Percentiles rank a stretch among this genome's conserved stretches.
Evolutionary conservation across 192 early-diverging fungal species (phyloP).

Genomic region (Coemansia furcata): DNA sequence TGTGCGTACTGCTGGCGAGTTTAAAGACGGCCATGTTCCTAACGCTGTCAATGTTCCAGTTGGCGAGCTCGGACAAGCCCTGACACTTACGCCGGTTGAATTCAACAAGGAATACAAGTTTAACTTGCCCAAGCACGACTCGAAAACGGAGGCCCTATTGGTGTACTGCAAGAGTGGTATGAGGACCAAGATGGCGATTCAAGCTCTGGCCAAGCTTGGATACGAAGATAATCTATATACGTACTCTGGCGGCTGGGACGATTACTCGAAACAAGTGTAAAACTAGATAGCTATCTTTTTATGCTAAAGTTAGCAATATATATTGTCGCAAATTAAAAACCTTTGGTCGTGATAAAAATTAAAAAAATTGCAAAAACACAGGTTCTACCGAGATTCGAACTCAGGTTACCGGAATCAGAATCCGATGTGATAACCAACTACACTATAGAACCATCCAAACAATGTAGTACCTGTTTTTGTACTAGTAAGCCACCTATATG

Average conservation of each 20-base stretch:
- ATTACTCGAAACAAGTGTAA: conserved; percentile 1
- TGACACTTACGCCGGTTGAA: conserved; percentile 7
- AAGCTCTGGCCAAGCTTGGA: background rate
- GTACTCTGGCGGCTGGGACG: conserved; percentile 29
- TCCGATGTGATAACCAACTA: no score
- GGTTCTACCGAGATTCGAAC: no score
- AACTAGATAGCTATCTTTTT: background rate
- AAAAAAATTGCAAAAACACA: no score
- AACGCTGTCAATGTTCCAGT: conserved; percentile 29
- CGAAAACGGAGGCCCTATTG: conserved; percentile 6
- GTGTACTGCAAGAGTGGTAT: conserved; percentile 32
- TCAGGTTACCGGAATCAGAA: no score
- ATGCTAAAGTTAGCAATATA: no score
- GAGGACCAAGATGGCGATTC: conserved; percentile 17
- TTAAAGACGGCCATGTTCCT: conserved; percentile 16
- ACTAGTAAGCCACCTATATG: no score
- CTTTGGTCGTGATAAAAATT: no score
- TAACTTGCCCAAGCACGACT: conserved; percentile 13
- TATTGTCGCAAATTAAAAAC: no score
- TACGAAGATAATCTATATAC: conserved; percentile 29
- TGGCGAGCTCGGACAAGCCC: conserved; percentile 12
- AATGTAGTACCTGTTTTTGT: no score
- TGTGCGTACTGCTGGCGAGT: conserved; percentile 25
- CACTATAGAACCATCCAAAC: no score
- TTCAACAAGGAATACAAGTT: conserved; percentile 22